Conservation (phyloP, 2,329 filamentous ascomycete species). For the Aspergillus persii region DNA sequence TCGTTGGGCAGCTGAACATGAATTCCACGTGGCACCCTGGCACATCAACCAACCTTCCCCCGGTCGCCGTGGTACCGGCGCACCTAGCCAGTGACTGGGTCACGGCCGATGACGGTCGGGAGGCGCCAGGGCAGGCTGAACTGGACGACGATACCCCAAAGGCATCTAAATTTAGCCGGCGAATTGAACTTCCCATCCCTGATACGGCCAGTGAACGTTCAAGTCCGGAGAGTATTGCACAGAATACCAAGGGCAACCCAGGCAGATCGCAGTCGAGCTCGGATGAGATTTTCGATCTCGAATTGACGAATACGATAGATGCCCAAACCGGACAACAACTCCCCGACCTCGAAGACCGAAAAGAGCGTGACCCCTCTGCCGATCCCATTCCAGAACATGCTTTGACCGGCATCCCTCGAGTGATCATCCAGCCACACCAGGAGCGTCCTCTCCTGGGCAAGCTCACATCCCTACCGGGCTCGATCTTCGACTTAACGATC, state of each 20-base stretch:
- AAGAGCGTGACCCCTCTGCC: constrained; percentile 13
- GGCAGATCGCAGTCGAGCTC: constrained; percentile 5
- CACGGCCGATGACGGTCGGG: neutral
- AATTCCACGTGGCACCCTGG: constrained; percentile 39
- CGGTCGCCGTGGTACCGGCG: constrained; percentile 31
- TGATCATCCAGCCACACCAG: constrained; percentile 28
- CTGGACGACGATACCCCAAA: constrained; percentile 30
- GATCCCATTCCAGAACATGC: constrained; percentile 7
- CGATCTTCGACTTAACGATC: constrained; percentile 62
- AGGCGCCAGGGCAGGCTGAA: constrained; percentile 6
- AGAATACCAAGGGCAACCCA: constrained; percentile 6
- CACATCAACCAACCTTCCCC: constrained; percentile 28
- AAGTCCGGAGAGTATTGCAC: constrained; percentile 18
- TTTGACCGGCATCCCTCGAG: constrained; percentile 8
- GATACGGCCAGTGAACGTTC: constrained; percentile 38
- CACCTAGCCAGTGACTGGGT: constrained; percentile 30
- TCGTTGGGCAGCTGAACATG: constrained; percentile 49
- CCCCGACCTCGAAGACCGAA: constrained; percentile 19
- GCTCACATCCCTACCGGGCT: constrained; percentile 64
- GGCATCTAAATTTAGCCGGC: constrained; percentile 33
- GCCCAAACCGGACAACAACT: constrained; percentile 41
- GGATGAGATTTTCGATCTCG: constrained; percentile 28
- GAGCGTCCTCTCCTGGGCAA: constrained; percentile 56
- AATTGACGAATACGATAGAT: constrained; percentile 43
- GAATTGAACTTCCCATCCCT: constrained; percentile 39